Conservation (phyloP, 345 rosid genomes). For the Ailanthus altissimus region DNA sequence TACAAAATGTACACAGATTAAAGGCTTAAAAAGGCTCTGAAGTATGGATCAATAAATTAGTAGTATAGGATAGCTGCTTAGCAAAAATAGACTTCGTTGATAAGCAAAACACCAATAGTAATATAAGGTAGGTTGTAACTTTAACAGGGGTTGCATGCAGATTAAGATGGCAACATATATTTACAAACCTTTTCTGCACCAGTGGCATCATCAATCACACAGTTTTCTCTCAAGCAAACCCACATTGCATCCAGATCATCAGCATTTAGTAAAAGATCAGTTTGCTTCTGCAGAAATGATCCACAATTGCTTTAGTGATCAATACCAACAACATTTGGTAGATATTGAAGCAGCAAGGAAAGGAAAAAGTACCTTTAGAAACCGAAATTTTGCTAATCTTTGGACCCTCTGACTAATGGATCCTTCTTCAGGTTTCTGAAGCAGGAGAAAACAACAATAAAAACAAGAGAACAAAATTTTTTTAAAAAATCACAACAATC, state of each 20-base stretch:
- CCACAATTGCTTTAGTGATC: background rate
- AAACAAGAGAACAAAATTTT: conserved; percentile 12
- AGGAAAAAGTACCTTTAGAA: conserved; percentile 63
- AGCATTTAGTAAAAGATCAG: conserved; percentile 89
- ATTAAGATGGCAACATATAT: background rate
- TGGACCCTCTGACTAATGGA: conserved; percentile 95
- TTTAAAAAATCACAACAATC: background rate
- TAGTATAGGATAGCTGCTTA: background rate
- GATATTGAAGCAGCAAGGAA: background rate
- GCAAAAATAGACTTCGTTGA: background rate
- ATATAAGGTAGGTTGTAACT: background rate
- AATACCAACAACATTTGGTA: background rate
- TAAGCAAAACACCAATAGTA: background rate
- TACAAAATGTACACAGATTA: conserved; percentile 1
- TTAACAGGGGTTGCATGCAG: background rate
- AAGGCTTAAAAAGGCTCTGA: background rate
- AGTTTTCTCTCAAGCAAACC: conserved; percentile 97
- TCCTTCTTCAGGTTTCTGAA: conserved; percentile 98
- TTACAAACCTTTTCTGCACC: conserved; percentile 93
- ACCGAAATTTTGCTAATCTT: conserved; percentile 89
- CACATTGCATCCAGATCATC: conserved; percentile 99
- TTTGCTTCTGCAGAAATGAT: conserved; percentile 78
- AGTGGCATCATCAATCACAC: conserved; percentile 97
- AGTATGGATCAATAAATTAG: background rate
- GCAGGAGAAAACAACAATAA: conserved; percentile 25